Base-by-base conservation (phyloP, 2,329 filamentous ascomycete genomes). In the Alternaria rosae region DNA sequence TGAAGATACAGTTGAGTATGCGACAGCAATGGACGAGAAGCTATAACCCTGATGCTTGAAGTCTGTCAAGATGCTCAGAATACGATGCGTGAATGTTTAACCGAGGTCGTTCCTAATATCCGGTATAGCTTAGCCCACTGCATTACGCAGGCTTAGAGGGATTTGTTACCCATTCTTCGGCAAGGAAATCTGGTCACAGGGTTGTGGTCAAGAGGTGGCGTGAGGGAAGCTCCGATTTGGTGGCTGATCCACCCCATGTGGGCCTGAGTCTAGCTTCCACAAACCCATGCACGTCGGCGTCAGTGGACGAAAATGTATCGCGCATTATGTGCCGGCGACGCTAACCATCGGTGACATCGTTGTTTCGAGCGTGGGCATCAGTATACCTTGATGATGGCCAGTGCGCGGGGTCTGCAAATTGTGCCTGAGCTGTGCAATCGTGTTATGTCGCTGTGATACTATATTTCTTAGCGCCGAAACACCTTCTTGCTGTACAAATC, bases 111-210 rank as follows among this genome's bases (percentile, higher is more conserved):
- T 25, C 41, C 54, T 42, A 48, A 52, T 62, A 55, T 54, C 47
- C 38, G 32, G 52, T 47, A 57, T 62, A 56, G 54, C 62, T 48
- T 67, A 58, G 58, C 41, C 58, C 51, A 55, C 28, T 26, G 30
- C 47, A 72, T 64, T 74, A 76, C 45, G 54, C 59, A 66, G 69
- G 58, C 57, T 77, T 75, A 71, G 72, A 50, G 54, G 61, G 53
- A 57, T 70, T 67, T 61, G 28, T 57, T 69, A 70, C 64, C 58
- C 59, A 38, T 52, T 43, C 48, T 28, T 20, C 54, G 54, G 59
- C 44, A 52, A 43, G 35, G 50, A 44, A 26, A 52, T 32, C 54
- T 51, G 35, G 23, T 21, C 28, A 48, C 56, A 59, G 45, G 61
- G 64, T 35, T 62, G 23, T 26, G 4, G 48, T 32, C 42, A 41